Evolutionary conservation across 495 filamentous ascomycete genomes (phyloP), one percentile per base, ranked within the genome.

Genomic region (Venustampulla echinocandica): DNA sequence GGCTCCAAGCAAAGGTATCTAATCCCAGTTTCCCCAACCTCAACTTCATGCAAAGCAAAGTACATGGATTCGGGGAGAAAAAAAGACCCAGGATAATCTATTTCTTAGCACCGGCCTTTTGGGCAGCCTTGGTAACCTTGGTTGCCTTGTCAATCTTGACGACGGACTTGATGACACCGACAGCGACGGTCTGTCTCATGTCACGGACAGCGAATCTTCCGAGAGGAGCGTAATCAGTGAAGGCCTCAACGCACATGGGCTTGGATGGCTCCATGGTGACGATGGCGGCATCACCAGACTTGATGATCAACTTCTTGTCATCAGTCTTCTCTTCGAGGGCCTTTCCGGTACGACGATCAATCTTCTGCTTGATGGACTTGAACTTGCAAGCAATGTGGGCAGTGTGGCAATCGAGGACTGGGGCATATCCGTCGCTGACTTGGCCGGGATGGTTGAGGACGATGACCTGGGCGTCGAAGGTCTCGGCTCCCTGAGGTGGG

Each of bases 301-400:
- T 98, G 87, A 97, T 86, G 80, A 95, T 95, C 82, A 30, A 30
- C 27, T 30, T 30, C 27, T 30, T 30, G 27, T 30, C 27, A 30
- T 98, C 97, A 68, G 92, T 92, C 52, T 53, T 61, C 65, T 76
- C 63, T 71, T 98, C 92, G 64, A 92, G 81, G 50, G 89, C 85
- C 81, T 98, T 98, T 69, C 92, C 92, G 64, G 93, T 97, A 87
- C 92, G 92, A 74, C 92, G 92, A 69, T 98, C 92, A 66, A 98
- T 98, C 90, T 98, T 98, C 85, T 97, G 85, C 40, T 89, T 75
- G 61, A 98, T 80, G 82, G 97, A 90, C 57, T 85, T 68, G 80
- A 98, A 98, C 84, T 97, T 97, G 92, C 92, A 98, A 66, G 92
- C 92, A 76, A 98, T 98, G 82, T 98, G 92, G 67, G 92, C 92